Evolutionary conservation across 192 early-diverging fungal genomes (phyloP).

Genomic region (Coemansia pectinata): DNA sequence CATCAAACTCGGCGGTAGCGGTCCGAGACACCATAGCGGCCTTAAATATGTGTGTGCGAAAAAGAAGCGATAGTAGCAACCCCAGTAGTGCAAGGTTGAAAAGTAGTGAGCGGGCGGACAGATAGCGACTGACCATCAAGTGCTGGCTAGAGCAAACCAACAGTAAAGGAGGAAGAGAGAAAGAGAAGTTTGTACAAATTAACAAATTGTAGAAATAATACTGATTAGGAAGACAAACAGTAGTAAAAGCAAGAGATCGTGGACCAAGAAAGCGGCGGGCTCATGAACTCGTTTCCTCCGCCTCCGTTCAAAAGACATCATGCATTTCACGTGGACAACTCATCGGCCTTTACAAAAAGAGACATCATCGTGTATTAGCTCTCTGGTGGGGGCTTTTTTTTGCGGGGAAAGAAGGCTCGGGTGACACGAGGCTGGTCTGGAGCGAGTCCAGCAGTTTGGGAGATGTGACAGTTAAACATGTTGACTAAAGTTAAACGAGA

Average conservation of each 20-base stretch:
- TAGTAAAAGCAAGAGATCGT: not conserved
- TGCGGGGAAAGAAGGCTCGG: not conserved
- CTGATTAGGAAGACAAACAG: not conserved
- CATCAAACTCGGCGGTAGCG: conserved; percentile 20
- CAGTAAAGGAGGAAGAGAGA: not conserved
- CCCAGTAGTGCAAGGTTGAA: not conserved
- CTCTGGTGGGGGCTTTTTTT: not conserved
- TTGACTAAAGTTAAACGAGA: not conserved
- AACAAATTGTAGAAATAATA: not conserved
- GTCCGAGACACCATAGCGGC: conserved; percentile 41
- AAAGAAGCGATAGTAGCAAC: not conserved
- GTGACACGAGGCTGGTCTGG: not conserved
- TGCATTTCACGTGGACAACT: not conserved
- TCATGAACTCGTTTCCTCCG: not conserved
- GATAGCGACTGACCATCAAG: not conserved
- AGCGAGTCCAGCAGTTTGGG: not conserved
- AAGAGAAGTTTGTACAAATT: not conserved
- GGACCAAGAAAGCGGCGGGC: not conserved
- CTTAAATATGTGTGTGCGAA: not conserved
- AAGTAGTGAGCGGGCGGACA: not conserved
- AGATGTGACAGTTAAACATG: not conserved
- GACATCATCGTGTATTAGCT: too few relatives aligned
- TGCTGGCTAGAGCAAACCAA: not conserved
- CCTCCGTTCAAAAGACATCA: not conserved
- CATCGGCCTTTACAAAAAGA: too few relatives aligned